phyloP scores from a whole-genome alignment of 2,329 filamentous ascomycete species.

The Diplodia intermedia region DNA sequence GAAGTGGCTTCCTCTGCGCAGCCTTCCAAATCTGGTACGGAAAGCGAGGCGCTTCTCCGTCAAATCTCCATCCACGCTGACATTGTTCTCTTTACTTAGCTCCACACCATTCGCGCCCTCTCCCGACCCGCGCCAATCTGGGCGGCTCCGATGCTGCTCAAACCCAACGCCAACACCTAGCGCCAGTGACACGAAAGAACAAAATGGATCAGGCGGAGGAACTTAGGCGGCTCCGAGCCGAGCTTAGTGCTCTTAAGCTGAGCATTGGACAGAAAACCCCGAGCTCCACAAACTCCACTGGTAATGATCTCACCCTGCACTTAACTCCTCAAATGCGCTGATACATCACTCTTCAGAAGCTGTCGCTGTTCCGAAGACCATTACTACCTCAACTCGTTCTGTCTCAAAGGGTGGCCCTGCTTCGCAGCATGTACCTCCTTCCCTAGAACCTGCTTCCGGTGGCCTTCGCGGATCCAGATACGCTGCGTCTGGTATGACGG shows the following conservation, averaged over 20 bases:
- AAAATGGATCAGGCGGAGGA: constrained; percentile 6
- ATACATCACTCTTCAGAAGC: not conserved
- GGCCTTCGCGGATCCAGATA: constrained; percentile 6
- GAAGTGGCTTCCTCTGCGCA: not conserved
- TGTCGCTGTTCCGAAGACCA: not conserved
- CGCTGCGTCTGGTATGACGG: not conserved
- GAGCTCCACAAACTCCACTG: not conserved
- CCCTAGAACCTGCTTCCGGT: not conserved
- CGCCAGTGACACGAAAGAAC: not conserved
- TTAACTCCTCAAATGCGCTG: not conserved
- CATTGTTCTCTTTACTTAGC: not conserved
- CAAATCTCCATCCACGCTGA: not conserved
- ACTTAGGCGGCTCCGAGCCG: not conserved
- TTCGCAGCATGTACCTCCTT: not conserved
- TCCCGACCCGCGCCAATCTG: not conserved
- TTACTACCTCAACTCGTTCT: not conserved
- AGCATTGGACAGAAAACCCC: not conserved
- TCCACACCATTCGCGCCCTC: constrained; percentile 26
- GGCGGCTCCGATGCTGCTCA: not conserved
- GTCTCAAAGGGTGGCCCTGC: not conserved
- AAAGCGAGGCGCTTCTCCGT: not conserved
- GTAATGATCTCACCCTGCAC: not conserved
- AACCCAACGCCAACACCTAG: no score
- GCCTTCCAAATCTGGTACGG: constrained; percentile 6
- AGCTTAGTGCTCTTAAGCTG: constrained; percentile 2